Percentiles rank a stretch among this genome's conserved stretches.
Conservation (phyloP, 306 rosid species). For the Vachellia pachyceras region DNA sequence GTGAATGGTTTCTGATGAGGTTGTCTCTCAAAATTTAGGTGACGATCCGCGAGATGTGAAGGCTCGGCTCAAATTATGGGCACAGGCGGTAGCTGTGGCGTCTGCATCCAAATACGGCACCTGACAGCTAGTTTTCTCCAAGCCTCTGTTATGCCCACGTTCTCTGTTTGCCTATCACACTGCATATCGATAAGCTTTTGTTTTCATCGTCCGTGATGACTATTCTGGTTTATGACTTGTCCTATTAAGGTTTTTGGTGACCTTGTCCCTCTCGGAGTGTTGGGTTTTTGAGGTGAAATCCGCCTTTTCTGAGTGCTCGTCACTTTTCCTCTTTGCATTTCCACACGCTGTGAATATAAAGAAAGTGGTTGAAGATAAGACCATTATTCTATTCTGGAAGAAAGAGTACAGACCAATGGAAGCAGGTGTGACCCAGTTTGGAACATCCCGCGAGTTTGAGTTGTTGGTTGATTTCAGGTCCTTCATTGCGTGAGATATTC, state of each 20-base stretch:
- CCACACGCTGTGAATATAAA: too few relatives aligned
- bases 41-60: constrained; percentile 87
- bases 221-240: constrained; percentile 13
- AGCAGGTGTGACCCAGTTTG: background rate
- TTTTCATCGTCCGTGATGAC: constrained; percentile 20
- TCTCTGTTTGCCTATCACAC: constrained; percentile 11
- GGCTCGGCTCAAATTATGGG: constrained; percentile 93
- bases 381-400: background rate
- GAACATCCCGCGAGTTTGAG: background rate
- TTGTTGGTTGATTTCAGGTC: background rate
- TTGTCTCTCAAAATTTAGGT: constrained; percentile 45
- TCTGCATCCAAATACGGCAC: constrained; percentile 59
- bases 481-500: background rate
- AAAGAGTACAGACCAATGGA: background rate
- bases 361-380: constrained; percentile 32
- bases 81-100: constrained; percentile 87
- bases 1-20: too few relatives aligned
- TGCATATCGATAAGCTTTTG: constrained; percentile 11
- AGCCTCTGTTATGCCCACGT: background rate
- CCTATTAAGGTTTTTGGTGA: background rate
- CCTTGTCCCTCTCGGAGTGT: background rate
- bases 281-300: constrained; percentile 21
- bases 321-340: too few relatives aligned
- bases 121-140: constrained; percentile 34
- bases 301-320: too few relatives aligned